phyloP scores from a whole-genome alignment of 768 basidiomycete genomes.

The Austroboletus festivus region DNA sequence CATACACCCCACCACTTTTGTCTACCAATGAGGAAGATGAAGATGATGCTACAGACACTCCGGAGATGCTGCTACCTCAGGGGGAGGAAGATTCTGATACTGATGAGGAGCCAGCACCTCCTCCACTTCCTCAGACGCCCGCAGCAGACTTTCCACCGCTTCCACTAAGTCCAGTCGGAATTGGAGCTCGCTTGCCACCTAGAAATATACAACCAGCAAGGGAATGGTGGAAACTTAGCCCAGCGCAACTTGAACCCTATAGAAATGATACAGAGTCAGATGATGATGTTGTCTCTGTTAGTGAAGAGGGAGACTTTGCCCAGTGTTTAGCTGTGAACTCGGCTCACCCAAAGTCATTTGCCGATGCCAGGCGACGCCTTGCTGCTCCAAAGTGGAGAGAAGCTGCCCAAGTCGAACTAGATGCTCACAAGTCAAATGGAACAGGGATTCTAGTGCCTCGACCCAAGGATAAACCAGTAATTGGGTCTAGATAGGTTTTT shows the following conservation, averaged over 20 bases:
- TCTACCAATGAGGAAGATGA: not conserved
- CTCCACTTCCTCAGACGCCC: not conserved
- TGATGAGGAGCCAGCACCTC: not conserved
- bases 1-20: not conserved
- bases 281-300: not conserved
- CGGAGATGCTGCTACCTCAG: not conserved
- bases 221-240: slow-evolving; percentile 2
- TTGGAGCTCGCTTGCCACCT: not conserved
- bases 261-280: too few relatives aligned
- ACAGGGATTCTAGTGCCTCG: slow-evolving; percentile 23
- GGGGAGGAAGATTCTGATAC: not conserved
- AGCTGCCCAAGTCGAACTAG: slow-evolving; percentile 22
- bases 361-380: not conserved
- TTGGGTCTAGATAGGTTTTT: slow-evolving; percentile 37
- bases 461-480: slow-evolving; percentile 30
- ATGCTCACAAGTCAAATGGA: slow-evolving; percentile 16
- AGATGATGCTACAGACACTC: not conserved
- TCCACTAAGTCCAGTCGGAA: not conserved
- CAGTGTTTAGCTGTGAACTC: not conserved
- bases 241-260: not conserved
- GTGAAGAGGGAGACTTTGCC: not conserved
- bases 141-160: not conserved
- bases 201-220: not conserved
- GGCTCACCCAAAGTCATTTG: not conserved
- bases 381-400: not conserved